Conservation (phyloP, 768 basidiomycete genomes). For the Floccularia luteovirens region DNA sequence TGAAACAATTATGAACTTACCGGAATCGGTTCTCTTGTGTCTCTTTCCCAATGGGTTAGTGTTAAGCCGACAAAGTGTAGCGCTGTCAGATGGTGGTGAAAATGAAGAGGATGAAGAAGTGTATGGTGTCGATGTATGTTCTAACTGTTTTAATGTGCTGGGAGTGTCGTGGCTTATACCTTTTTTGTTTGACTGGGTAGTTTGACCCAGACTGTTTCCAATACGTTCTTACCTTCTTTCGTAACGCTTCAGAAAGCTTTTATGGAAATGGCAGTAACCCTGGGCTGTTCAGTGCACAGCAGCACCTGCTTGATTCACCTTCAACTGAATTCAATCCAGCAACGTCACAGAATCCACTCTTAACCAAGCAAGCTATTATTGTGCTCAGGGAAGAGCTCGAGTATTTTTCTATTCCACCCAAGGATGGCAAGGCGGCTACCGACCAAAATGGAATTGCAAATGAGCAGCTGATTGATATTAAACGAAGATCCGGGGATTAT, state of each 20-base stretch:
- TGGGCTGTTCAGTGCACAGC: conserved; percentile 74
- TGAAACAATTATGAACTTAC: conserved; percentile 97
- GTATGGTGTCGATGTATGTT: conserved; percentile 91
- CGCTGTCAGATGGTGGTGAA: conserved; percentile 66
- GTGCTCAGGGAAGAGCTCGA: conserved; percentile 97
- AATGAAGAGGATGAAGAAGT: conserved; percentile 78
- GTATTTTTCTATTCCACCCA: conserved; percentile 93
- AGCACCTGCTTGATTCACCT: conserved; percentile 65
- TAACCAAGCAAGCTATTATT: conserved; percentile 96
- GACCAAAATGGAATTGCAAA: conserved; percentile 80
- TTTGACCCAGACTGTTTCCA: conserved; percentile 97
- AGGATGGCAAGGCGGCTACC: conserved; percentile 49
- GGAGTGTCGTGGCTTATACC: conserved; percentile 4
- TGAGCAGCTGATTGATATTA: conserved; percentile 68
- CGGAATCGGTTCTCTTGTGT: conserved; percentile 93
- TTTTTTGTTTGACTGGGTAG: no score
- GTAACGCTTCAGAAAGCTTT: conserved; percentile 79
- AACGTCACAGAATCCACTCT: conserved; percentile 80
- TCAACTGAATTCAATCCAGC: conserved; percentile 56
- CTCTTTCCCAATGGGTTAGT: conserved; percentile 97
- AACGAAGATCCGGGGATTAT: conserved; percentile 79
- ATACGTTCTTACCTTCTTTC: conserved; percentile 91
- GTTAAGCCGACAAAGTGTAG: conserved; percentile 77
- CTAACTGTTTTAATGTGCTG: background rate
- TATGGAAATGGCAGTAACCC: conserved; percentile 76